Conservation (phyloP, 805 yeast genomes). For the Candida berthetii region DNA sequence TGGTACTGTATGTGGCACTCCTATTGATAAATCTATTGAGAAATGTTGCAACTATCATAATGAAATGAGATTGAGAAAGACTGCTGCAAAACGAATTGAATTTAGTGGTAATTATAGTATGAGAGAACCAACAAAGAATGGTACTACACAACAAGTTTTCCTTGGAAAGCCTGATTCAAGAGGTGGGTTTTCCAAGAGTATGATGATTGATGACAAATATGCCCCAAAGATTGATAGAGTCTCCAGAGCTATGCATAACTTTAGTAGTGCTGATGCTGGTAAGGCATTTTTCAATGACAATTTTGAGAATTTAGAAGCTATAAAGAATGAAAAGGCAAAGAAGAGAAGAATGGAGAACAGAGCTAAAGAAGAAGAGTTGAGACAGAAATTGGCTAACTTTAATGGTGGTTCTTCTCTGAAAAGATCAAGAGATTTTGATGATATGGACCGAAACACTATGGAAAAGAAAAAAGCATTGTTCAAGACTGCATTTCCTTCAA, state of each 20-base stretch:
- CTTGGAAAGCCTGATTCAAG: slow-evolving; percentile 25
- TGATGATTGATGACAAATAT: slow-evolving; percentile 18
- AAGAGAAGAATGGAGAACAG: slow-evolving; percentile 31
- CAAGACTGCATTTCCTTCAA: slow-evolving; percentile 32
- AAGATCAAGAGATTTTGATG: slow-evolving; percentile 14
- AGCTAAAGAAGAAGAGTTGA: slow-evolving; percentile 25
- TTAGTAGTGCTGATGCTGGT: slow-evolving; percentile 35
- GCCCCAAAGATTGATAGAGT: slow-evolving; percentile 18
- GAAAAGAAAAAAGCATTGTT: slow-evolving; percentile 21
- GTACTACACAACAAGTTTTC: slow-evolving; percentile 35
- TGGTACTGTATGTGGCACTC: slow-evolving; percentile 49
- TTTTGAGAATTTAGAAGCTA: slow-evolving; percentile 40
- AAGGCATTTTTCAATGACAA: slow-evolving; percentile 45
- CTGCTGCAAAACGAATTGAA: slow-evolving; percentile 68
- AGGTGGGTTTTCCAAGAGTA: slow-evolving; percentile 19
- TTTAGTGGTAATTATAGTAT: slow-evolving; percentile 54
- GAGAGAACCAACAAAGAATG: slow-evolving; percentile 48
- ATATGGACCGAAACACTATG: slow-evolving; percentile 13
- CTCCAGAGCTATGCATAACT: slow-evolving; percentile 22
- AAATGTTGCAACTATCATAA: slow-evolving; percentile 69
- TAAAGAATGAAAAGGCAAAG: slow-evolving; percentile 31
- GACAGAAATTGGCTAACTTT: slow-evolving; percentile 22
- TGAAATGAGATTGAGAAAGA: slow-evolving; percentile 45
- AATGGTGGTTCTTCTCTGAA: slow-evolving; percentile 17
- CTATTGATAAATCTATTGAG: slow-evolving; percentile 48